These are phyloP conservation scores for Paragyromitra xinjiangensis DNA, from an alignment of 495 filamentous ascomycete genomes.

Conservation along the genomic window DNA sequence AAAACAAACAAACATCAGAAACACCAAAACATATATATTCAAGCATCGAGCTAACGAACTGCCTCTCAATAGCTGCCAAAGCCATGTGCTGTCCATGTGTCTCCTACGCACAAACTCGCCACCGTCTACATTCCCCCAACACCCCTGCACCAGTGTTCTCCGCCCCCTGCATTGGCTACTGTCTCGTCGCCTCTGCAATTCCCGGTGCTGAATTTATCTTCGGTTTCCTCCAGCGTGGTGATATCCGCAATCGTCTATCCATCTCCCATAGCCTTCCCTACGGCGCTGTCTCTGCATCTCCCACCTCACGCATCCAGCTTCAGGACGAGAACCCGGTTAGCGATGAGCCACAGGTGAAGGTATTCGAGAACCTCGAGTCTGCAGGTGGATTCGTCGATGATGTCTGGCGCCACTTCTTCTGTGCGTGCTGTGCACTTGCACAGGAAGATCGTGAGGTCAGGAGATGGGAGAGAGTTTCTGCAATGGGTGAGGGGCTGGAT, in stretches of 20 bases:
- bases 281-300: slow-evolving; percentile 35
- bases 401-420: slow-evolving; percentile 55
- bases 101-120: slow-evolving; percentile 57
- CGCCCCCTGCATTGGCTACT: slow-evolving; percentile 54
- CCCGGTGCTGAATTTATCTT: slow-evolving; percentile 56
- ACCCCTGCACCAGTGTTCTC: slow-evolving; percentile 54
- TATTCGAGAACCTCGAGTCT: slow-evolving; percentile 53
- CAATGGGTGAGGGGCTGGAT: slow-evolving; percentile 51
- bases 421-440: slow-evolving; percentile 52
- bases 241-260: slow-evolving; percentile 53
- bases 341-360: slow-evolving; percentile 32
- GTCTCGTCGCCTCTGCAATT: slow-evolving; percentile 41
- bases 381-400: slow-evolving; percentile 53
- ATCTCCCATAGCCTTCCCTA: slow-evolving; percentile 50
- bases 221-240: slow-evolving; percentile 55
- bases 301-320: slow-evolving; percentile 31
- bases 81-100: slow-evolving; percentile 55
- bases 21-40: not conserved
- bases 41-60: slow-evolving; percentile 6
- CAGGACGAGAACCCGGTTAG: slow-evolving; percentile 19
- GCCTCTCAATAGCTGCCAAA: slow-evolving; percentile 42
- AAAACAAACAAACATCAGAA: not conserved
- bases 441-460: slow-evolving; percentile 57
- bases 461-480: slow-evolving; percentile 51
- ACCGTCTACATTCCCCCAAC: slow-evolving; percentile 53